These are phyloP conservation scores for Salix dunnii DNA, from an alignment of 345 rosid species.

Conservation along the genomic window DNA sequence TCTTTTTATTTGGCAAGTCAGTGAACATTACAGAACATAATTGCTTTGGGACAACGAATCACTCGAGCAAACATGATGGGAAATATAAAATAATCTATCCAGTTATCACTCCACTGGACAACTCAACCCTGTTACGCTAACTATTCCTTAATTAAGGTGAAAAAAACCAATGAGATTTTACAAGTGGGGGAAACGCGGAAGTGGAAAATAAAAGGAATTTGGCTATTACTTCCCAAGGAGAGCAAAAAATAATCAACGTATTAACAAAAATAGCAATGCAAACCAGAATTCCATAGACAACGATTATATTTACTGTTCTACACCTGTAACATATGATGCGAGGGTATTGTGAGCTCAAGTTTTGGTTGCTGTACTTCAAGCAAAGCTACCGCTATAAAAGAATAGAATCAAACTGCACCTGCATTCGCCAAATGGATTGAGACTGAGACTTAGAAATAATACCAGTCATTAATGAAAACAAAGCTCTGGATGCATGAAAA, in stretches of 20 bases:
- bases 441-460: constrained; percentile 2
- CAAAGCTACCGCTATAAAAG: background rate
- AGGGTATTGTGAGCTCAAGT: constrained; percentile 3
- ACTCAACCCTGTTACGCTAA: background rate
- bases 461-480: background rate
- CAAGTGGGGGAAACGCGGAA: background rate
- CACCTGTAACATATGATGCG: constrained; percentile 14
- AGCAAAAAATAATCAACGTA: constrained; percentile 23
- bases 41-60: background rate
- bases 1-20: background rate
- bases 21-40: background rate
- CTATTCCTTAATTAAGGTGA: background rate
- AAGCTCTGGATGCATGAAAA: background rate
- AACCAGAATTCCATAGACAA: background rate
- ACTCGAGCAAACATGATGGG: background rate
- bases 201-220: background rate
- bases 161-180: no score
- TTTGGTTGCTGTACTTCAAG: constrained; percentile 2
- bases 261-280: background rate
- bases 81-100: background rate
- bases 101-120: background rate
- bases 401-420: constrained; percentile 28
- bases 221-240: constrained; percentile 10
- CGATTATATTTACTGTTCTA: constrained; percentile 29
- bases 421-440: constrained; percentile 9